Conservation (phyloP, 306 rosid species). For the Citrullus amarus region DNA sequence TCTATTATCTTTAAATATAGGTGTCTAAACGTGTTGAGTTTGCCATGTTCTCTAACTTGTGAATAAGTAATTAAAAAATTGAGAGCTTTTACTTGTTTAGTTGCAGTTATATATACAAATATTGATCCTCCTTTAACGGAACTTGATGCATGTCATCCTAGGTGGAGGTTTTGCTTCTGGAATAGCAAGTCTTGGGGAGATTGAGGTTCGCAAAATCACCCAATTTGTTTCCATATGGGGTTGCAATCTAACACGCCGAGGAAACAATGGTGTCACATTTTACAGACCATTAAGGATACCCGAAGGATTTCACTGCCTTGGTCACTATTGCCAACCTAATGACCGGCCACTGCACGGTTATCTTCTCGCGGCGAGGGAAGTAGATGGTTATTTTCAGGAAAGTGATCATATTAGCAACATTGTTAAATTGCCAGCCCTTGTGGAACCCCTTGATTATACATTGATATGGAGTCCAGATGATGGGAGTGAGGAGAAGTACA, state of each 20-base stretch:
- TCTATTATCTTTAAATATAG: background rate
- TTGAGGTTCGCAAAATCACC: constrained; percentile 50
- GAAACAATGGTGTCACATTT: constrained; percentile 36
- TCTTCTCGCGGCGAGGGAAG: constrained; percentile 65
- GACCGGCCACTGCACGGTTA: constrained; percentile 49
- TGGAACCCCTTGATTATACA: constrained; percentile 53
- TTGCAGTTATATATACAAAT: background rate
- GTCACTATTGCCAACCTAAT: constrained; percentile 64
- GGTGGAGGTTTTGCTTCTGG: constrained; percentile 75
- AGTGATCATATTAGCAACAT: constrained; percentile 7
- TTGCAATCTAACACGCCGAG: constrained; percentile 24
- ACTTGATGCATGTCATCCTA: constrained; percentile 12
- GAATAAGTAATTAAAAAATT: background rate
- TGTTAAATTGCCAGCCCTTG: constrained; percentile 37
- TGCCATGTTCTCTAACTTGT: background rate
- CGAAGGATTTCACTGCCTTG: constrained; percentile 55
- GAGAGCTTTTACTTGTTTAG: background rate
- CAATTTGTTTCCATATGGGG: constrained; percentile 53
- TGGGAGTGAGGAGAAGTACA: constrained; percentile 25
- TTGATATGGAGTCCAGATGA: constrained; percentile 51
- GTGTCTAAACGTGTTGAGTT: background rate
- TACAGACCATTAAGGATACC: constrained; percentile 65
- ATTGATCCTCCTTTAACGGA: background rate
- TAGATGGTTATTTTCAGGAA: constrained; percentile 18
- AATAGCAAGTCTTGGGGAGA: constrained; percentile 51